Evolutionary conservation across 305 asterid genomes (phyloP).

Genomic region (Striga hermonthica): DNA sequence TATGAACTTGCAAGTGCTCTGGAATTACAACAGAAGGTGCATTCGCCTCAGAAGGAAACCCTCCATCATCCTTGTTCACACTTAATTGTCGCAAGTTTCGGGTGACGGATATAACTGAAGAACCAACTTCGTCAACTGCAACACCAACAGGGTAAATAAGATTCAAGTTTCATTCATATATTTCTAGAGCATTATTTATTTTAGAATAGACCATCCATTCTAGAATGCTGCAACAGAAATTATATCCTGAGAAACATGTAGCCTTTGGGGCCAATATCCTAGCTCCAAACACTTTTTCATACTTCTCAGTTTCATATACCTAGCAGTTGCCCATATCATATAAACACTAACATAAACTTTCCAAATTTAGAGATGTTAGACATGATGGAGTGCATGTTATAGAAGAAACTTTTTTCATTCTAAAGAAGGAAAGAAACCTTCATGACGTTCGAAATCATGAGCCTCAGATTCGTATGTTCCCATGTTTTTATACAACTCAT

Average conservation of each 20-base stretch:
- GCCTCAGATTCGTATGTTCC: conserved; percentile 49
- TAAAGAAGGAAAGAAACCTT: conserved; percentile 37
- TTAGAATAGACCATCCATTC: no score
- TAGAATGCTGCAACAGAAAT: no score
- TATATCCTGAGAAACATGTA: no score
- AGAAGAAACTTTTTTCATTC: no score
- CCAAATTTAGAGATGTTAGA: no score
- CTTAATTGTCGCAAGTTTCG: conserved; percentile 54
- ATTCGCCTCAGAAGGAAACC: conserved; percentile 49
- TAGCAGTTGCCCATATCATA: no score
- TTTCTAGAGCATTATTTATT: not conserved
- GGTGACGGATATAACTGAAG: conserved; percentile 52
- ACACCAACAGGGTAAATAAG: not conserved
- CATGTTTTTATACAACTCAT: conserved; percentile 40
- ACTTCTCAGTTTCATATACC: no score
- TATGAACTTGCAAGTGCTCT: conserved; percentile 76
- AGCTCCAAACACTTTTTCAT: no score
- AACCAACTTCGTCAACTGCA: conserved; percentile 58
- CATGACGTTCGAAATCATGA: conserved; percentile 45
- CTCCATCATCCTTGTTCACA: conserved; percentile 53
- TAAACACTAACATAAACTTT: no score
- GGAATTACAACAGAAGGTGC: conserved; percentile 79
- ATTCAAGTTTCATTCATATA: conserved; percentile 6
- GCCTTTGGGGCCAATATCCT: no score
- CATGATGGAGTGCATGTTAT: no score